phyloP scores from a whole-genome alignment of 169 alveolate genomes.

The Plasmodium falciparum region DNA sequence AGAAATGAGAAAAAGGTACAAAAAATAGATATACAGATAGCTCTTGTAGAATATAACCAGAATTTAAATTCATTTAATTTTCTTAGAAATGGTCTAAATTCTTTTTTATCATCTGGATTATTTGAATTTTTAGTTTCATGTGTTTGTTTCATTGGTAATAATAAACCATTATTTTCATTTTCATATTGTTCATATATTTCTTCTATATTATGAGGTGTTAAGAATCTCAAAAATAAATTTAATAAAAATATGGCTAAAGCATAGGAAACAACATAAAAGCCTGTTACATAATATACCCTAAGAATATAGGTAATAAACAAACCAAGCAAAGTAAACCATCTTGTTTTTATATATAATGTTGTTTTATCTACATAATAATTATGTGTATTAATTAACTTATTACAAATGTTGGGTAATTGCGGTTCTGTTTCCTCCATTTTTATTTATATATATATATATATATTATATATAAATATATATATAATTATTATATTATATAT shows the following conservation, averaged over 20 bases:
- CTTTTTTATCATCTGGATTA: constrained; percentile 81
- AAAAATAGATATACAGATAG: constrained; percentile 80
- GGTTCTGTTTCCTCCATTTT: constrained; percentile 68
- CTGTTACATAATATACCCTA: constrained; percentile 73
- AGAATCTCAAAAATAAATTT: constrained; percentile 79
- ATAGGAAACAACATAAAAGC: constrained; percentile 84
- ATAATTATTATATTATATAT: too few species aligned
- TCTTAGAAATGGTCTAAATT: constrained; percentile 92
- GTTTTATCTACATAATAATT: constrained; percentile 77
- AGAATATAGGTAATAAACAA: constrained; percentile 74
- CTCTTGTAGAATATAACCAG: constrained; percentile 89
- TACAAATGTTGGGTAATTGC: constrained; percentile 27
- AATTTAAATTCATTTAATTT: constrained; percentile 91
- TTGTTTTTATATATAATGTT: constrained; percentile 59
- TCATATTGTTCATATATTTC: constrained; percentile 86
- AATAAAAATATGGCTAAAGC: constrained; percentile 84
- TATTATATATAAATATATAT: too few species aligned
- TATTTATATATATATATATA: not conserved
- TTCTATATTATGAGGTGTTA: constrained; percentile 85
- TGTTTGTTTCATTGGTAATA: constrained; percentile 79
- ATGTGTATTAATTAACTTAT: constrained; percentile 65
- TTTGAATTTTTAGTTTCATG: constrained; percentile 40
- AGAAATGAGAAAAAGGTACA: constrained; percentile 83
- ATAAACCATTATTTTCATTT: constrained; percentile 83
- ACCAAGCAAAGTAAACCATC: constrained; percentile 81